Conservation (phyloP, 192 early-diverging fungal genomes). For the Podila horticola region DNA sequence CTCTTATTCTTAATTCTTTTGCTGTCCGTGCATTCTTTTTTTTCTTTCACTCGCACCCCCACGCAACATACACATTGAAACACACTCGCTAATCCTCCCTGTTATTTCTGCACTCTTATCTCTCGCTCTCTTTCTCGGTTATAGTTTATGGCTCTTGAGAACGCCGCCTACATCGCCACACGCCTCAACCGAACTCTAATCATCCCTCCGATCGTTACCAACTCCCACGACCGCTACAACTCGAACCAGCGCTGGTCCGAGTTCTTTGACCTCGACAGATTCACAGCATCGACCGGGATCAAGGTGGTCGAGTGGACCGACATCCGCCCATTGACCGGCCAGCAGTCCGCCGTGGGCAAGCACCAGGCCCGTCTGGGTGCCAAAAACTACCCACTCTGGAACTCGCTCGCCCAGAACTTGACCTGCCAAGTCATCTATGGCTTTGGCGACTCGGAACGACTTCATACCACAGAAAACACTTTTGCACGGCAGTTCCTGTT, state of each 20-base stretch:
- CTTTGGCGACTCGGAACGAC: slow-evolving; percentile 26
- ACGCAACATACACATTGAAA: neutral
- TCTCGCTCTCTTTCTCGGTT: neutral
- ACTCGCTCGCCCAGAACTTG: slow-evolving; percentile 22
- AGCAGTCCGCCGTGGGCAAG: slow-evolving; percentile 23
- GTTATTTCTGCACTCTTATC: neutral
- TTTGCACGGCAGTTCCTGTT: slow-evolving; percentile 34
- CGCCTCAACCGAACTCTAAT: slow-evolving; percentile 41
- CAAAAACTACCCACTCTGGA: slow-evolving; percentile 14
- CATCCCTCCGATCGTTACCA: slow-evolving; percentile 39
- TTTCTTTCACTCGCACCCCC: neutral
- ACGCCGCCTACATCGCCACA: slow-evolving; percentile 31
- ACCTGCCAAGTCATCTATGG: slow-evolving; percentile 42
- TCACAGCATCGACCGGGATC: slow-evolving; percentile 14
- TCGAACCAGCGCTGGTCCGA: slow-evolving; percentile 47
- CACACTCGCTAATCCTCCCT: neutral
- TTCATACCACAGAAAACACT: slow-evolving; percentile 27
- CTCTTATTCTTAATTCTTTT: neutral
- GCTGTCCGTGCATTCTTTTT: neutral
- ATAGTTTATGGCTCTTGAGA: slow-evolving; percentile 46
- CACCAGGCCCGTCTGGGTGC: slow-evolving; percentile 2
- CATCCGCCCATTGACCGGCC: slow-evolving; percentile 25
- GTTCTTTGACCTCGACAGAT: slow-evolving; percentile 20
- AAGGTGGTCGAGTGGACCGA: slow-evolving; percentile 25
- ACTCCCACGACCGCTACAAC: slow-evolving; percentile 27